phyloP scores from a whole-genome alignment of 2,329 filamentous ascomycete genomes.

The Neoascochyta sp. region DNA sequence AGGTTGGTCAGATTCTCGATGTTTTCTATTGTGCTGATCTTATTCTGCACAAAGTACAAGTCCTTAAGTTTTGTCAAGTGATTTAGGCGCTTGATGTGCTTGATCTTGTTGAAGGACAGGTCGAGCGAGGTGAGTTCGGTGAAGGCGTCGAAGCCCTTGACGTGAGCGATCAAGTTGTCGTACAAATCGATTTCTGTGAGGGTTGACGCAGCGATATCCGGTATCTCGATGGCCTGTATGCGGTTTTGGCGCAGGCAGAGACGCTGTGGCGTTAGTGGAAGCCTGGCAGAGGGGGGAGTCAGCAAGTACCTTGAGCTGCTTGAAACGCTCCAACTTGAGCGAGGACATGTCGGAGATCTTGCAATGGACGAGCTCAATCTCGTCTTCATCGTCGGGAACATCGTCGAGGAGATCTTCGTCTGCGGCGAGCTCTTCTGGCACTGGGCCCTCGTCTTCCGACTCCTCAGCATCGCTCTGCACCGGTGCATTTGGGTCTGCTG shows the following conservation, averaged over 20 bases:
- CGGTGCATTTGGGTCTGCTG: slow-evolving; percentile 56
- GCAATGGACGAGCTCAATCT: slow-evolving; percentile 83
- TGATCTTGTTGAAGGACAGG: slow-evolving; percentile 98
- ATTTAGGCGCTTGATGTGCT: slow-evolving; percentile 87
- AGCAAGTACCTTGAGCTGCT: slow-evolving; percentile 57
- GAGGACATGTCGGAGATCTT: slow-evolving; percentile 74
- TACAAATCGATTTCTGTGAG: slow-evolving; percentile 89
- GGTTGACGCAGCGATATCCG: slow-evolving; percentile 61
- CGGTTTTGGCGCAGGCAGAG: slow-evolving; percentile 91
- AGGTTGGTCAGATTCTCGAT: slow-evolving; percentile 71
- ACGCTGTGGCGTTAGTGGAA: slow-evolving; percentile 43
- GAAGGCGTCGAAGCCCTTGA: slow-evolving; percentile 77
- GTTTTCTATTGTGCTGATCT: slow-evolving; percentile 82
- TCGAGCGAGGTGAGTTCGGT: slow-evolving; percentile 75
- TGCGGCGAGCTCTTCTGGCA: slow-evolving; percentile 34
- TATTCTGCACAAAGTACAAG: slow-evolving; percentile 91
- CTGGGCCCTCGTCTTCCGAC: slow-evolving; percentile 59
- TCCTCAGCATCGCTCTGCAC: slow-evolving; percentile 76
- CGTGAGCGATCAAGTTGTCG: slow-evolving; percentile 88
- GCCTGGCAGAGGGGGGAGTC: not conserved
- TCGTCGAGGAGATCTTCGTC: slow-evolving; percentile 57
- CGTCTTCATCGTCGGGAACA: slow-evolving; percentile 52
- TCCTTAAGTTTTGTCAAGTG: slow-evolving; percentile 76
- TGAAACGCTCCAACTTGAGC: slow-evolving; percentile 80
- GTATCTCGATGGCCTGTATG: slow-evolving; percentile 75